These are phyloP conservation scores for Solanum pinnatisectum DNA, from an alignment of 257 asterid species.

Conservation along the genomic window DNA sequence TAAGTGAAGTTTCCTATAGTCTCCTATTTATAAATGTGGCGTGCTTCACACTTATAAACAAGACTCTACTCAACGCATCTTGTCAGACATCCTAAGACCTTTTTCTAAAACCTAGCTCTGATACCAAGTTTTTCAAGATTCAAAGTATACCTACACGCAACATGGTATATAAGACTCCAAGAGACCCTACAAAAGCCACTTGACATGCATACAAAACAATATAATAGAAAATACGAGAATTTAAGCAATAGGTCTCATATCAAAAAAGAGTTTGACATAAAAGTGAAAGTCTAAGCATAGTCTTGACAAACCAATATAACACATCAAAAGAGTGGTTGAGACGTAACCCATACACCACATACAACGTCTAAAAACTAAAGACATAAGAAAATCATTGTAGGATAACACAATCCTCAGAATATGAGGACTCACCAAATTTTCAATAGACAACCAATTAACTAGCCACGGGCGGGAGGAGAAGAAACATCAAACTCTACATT, in stretches of 20 bases:
- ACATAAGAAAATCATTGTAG: too few relatives aligned
- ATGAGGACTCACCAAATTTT: too few relatives aligned
- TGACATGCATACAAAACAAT: background rate
- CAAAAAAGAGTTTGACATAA: too few relatives aligned
- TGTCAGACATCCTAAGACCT: background rate
- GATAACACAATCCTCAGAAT: too few relatives aligned
- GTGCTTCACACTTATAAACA: background rate
- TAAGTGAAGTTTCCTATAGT: too few relatives aligned
- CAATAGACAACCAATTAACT: background rate
- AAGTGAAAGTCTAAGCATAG: background rate
- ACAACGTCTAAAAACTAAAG: too few relatives aligned
- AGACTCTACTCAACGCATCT: background rate
- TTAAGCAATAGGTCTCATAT: background rate
- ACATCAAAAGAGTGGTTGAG: too few relatives aligned
- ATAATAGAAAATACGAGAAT: background rate
- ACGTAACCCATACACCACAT: too few relatives aligned
- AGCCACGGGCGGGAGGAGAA: background rate
- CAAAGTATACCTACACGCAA: background rate
- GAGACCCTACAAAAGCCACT: background rate
- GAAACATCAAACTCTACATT: background rate
- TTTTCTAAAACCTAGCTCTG: too few relatives aligned
- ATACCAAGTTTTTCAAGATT: background rate
- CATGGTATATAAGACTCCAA: background rate
- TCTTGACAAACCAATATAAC: background rate
- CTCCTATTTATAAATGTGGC: background rate